phyloP scores from a whole-genome alignment of 192 early-diverging fungal species.

The Backusella morwellensis region DNA sequence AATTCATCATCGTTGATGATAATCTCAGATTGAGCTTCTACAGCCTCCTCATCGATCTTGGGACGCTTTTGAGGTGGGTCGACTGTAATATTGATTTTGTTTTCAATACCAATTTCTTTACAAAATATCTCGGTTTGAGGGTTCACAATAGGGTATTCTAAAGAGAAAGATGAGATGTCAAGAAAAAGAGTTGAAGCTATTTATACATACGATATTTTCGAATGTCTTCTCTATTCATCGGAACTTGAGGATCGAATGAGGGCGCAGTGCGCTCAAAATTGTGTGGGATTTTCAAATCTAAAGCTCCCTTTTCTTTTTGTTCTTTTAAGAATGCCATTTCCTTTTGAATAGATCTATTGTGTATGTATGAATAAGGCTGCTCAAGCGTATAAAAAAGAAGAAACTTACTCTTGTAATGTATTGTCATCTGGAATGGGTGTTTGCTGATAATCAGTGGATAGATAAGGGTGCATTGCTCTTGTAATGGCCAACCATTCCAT shows the following conservation, averaged over 20 bases:
- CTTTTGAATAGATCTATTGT: constrained; percentile 46
- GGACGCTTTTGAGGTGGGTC: not conserved
- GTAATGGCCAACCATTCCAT: constrained; percentile 83
- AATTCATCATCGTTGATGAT: constrained; percentile 13
- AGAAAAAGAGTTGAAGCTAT: not conserved
- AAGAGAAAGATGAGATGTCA: not conserved
- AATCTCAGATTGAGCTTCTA: not conserved
- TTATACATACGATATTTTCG: constrained; percentile 30
- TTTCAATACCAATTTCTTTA: constrained; percentile 62
- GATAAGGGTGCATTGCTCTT: constrained; percentile 55
- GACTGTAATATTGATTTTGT: constrained; percentile 57
- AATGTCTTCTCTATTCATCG: constrained; percentile 31
- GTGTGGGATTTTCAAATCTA: constrained; percentile 65
- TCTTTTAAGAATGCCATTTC: constrained; percentile 66
- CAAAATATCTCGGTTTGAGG: constrained; percentile 85
- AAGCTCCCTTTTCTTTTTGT: constrained; percentile 52
- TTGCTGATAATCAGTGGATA: constrained; percentile 45
- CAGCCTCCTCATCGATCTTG: not conserved
- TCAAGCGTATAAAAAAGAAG: constrained; percentile 1
- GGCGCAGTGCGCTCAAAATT: constrained; percentile 81
- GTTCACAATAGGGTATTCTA: constrained; percentile 62
- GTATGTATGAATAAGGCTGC: not conserved
- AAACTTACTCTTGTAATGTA: constrained; percentile 41
- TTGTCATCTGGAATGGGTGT: constrained; percentile 48
- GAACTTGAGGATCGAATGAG: constrained; percentile 33